These are phyloP conservation scores for Pythium oligandrum DNA, from an alignment of 352 stramenopile genomes.

Conservation along the genomic window DNA sequence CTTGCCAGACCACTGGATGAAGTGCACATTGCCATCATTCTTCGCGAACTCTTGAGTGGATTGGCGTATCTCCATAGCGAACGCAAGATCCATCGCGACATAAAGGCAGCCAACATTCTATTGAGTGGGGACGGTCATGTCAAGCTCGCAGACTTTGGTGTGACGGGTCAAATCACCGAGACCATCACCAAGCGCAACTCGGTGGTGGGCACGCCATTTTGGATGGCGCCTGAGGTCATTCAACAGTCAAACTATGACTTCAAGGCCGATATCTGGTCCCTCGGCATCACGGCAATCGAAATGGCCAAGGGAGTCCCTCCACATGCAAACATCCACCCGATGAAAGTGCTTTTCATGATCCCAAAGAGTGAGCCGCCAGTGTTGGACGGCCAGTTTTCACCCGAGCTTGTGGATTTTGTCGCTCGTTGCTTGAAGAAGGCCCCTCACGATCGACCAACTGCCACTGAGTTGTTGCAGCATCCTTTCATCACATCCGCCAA, in stretches of 20 bases:
- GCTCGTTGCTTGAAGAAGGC: constrained; percentile 84
- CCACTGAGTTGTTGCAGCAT: constrained; percentile 78
- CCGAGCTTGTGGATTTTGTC: constrained; percentile 87
- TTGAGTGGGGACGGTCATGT: constrained; percentile 76
- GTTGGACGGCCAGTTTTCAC: constrained; percentile 76
- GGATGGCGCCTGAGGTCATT: constrained; percentile 93
- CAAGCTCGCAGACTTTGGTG: constrained; percentile 80
- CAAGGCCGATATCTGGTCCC: constrained; percentile 97
- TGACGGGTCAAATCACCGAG: constrained; percentile 94
- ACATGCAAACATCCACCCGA: constrained; percentile 94
- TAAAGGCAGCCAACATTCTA: constrained; percentile 82
- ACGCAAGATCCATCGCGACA: constrained; percentile 83
- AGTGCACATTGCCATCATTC: constrained; percentile 78
- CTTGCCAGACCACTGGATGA: constrained; percentile 60
- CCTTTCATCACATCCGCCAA: constrained; percentile 78
- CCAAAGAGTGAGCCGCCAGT: constrained; percentile 89
- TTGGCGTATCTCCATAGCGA: constrained; percentile 79
- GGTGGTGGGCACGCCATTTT: constrained; percentile 97
- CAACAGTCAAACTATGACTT: constrained; percentile 92
- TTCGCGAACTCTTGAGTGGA: constrained; percentile 72
- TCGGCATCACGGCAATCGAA: constrained; percentile 99
- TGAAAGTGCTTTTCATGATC: constrained; percentile 99
- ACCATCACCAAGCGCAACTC: constrained; percentile 98
- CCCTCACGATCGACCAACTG: constrained; percentile 78
- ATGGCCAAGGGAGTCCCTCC: constrained; percentile 96